Evolutionary conservation across 1,284 basidiomycete species (phyloP).

Genomic region (Cutaneotrichosporon curvatum): DNA sequence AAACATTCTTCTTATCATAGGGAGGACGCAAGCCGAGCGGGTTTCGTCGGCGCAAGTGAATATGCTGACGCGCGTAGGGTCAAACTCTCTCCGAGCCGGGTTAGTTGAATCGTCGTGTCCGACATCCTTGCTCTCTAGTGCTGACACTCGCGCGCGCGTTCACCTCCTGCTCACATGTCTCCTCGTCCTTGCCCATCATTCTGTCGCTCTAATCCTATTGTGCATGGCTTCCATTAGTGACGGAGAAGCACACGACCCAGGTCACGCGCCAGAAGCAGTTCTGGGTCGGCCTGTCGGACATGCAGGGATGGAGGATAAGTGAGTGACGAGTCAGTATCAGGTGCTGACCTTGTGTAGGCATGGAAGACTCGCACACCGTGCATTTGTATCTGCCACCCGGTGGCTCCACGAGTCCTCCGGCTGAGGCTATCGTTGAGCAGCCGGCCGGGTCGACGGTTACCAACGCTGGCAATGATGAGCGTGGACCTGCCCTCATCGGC

Average conservation of each 20-base stretch:
- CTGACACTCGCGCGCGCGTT: too few species aligned
- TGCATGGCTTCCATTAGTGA: conserved; percentile 46
- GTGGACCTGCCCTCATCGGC: conserved; percentile 69
- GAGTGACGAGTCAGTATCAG: conserved; percentile 43
- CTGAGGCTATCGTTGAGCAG: conserved; percentile 49
- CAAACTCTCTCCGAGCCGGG: conserved; percentile 47
- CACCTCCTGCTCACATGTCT: too few species aligned
- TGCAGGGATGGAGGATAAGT: conserved; percentile 99
- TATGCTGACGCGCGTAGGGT: conserved; percentile 30
- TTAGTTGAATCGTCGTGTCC: too few species aligned
- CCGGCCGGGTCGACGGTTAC: conserved; percentile 44
- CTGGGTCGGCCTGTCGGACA: conserved; percentile 81
- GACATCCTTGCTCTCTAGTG: too few species aligned
- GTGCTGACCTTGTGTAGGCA: conserved; percentile 47
- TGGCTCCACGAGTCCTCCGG: conserved; percentile 26
- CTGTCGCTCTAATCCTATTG: too few species aligned
- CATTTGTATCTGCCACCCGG: conserved; percentile 52
- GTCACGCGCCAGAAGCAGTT: conserved; percentile 68
- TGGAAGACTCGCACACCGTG: conserved; percentile 96
- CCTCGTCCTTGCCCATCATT: too few species aligned
- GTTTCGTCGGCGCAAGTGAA: neutral
- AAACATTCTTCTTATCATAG: too few species aligned
- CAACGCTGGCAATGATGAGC: conserved; percentile 52
- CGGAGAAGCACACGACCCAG: conserved; percentile 72
- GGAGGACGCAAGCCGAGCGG: too few species aligned